These are phyloP conservation scores for Flaveria bidentis DNA, from an alignment of 129 eudicot species.

Conservation along the genomic window DNA sequence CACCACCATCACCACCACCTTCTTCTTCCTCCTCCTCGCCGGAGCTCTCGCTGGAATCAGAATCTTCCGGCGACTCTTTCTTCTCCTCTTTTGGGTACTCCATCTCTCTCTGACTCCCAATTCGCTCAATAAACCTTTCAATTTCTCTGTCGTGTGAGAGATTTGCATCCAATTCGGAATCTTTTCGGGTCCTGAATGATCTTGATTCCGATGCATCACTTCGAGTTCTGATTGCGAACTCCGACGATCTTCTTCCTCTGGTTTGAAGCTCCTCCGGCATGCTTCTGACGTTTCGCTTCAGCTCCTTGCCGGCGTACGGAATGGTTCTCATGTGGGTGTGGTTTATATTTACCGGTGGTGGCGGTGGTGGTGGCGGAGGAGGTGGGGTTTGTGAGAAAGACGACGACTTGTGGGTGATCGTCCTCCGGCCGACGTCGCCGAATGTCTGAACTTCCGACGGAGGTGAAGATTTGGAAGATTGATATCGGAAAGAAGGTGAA, in stretches of 20 bases:
- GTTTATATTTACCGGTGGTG: not conserved
- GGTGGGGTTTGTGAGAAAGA: constrained; percentile 54
- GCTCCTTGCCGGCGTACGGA: constrained; percentile 29
- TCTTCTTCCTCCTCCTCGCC: not conserved
- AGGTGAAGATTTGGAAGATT: constrained; percentile 39
- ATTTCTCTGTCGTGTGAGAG: constrained; percentile 29
- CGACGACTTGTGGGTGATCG: constrained; percentile 20
- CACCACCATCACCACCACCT: not conserved
- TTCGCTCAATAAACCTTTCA: constrained; percentile 39
- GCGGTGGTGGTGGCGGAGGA: constrained; percentile 53
- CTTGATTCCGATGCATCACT: constrained; percentile 27
- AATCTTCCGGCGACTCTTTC: constrained; percentile 41
- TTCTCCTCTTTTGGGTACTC: constrained; percentile 34
- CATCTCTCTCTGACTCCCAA: constrained; percentile 20
- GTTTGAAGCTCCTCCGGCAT: constrained; percentile 26
- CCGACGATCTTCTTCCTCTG: constrained; percentile 17
- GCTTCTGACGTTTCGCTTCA: constrained; percentile 49
- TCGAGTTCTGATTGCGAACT: constrained; percentile 13
- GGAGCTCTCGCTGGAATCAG: constrained; percentile 41
- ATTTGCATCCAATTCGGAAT: constrained; percentile 23
- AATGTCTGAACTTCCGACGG: constrained; percentile 48
- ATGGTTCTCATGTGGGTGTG: not conserved
- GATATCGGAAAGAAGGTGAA: constrained; percentile 46
- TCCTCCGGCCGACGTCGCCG: constrained; percentile 47
- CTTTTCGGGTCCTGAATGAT: constrained; percentile 37